Conservation (phyloP, 2,329 filamentous ascomycete genomes). For the Neocatenulostroma microsporum region DNA sequence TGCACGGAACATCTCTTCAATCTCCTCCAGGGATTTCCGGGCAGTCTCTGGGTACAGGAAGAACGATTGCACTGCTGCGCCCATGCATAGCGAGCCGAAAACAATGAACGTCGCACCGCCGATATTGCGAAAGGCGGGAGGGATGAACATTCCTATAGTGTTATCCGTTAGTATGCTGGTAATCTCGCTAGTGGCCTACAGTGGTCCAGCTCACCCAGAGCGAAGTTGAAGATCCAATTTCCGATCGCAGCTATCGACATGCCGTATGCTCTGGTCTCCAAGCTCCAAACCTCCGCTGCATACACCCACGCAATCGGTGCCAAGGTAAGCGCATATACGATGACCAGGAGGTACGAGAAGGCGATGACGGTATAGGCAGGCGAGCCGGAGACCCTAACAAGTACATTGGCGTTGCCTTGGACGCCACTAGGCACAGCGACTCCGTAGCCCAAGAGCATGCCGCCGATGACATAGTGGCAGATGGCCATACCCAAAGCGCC, state of each 20-base stretch:
- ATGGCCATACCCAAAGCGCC: constrained; percentile 37
- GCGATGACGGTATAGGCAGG: constrained; percentile 57
- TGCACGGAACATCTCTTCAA: constrained; percentile 32
- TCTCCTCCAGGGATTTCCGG: constrained; percentile 33
- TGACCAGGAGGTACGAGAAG: constrained; percentile 57
- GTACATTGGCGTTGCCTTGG: constrained; percentile 44
- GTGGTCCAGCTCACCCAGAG: constrained; percentile 4
- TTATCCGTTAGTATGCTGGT: no score
- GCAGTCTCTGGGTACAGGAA: constrained; percentile 38
- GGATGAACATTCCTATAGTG: constrained; percentile 51
- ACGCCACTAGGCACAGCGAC: constrained; percentile 38
- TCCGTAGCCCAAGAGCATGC: constrained; percentile 37
- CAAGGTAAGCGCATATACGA: constrained; percentile 56
- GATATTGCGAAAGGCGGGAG: constrained; percentile 52
- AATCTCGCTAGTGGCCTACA: neutral
- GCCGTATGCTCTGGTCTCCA: constrained; percentile 52
- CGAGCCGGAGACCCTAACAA: constrained; percentile 45
- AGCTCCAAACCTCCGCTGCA: constrained; percentile 55
- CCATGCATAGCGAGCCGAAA: constrained; percentile 43
- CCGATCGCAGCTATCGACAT: constrained; percentile 51
- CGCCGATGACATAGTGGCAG: constrained; percentile 43
- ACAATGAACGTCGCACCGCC: constrained; percentile 47
- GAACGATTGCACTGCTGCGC: constrained; percentile 39
- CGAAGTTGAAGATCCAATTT: constrained; percentile 34
- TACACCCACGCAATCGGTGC: constrained; percentile 60